A percentile compares a stretch with the other conserved stretches of the same genome.
Evolutionary conservation across 148 eudicot species (phyloP).

Genomic region (Chenopodium berlandieri): DNA sequence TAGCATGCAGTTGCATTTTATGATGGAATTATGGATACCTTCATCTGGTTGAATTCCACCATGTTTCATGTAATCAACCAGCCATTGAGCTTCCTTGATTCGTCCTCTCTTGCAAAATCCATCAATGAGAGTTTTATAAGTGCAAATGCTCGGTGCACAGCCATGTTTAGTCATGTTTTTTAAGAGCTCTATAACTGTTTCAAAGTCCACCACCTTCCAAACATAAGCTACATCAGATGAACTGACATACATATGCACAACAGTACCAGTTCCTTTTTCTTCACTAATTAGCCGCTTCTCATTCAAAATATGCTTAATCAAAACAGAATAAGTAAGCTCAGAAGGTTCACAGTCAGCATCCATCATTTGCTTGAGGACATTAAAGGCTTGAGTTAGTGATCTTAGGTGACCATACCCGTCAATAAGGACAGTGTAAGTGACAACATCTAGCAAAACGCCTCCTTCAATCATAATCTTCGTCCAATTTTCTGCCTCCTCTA

Average conservation of each 20-base stretch:
- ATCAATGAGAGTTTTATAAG: conserved; percentile 48
- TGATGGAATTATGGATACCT: conserved; percentile 48
- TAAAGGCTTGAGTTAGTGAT: conserved; percentile 46
- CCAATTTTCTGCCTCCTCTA: conserved; percentile 64
- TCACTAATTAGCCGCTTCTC: conserved; percentile 27
- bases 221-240: conserved; percentile 46
- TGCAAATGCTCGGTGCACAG: conserved; percentile 40
- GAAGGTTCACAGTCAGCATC: conserved; percentile 73
- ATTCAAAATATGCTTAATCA: conserved; percentile 57
- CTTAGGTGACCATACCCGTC: conserved; percentile 66
- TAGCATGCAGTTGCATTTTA: conserved; percentile 57
- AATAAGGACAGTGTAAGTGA: conserved; percentile 62
- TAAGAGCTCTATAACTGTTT: conserved; percentile 52
- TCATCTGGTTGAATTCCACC: conserved; percentile 51
- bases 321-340: conserved; percentile 59
- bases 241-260: conserved; percentile 23
- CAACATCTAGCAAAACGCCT: conserved; percentile 56
- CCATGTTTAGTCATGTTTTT: conserved; percentile 54
- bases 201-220: conserved; percentile 73
- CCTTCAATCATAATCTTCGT: conserved; percentile 54
- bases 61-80: conserved; percentile 60
- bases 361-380: conserved; percentile 60
- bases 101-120: conserved; percentile 67
- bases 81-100: conserved; percentile 48
- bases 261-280: conserved; percentile 23